phyloP scores from a whole-genome alignment of 2,329 filamentous ascomycete species.

The Septoria petroselini region DNA sequence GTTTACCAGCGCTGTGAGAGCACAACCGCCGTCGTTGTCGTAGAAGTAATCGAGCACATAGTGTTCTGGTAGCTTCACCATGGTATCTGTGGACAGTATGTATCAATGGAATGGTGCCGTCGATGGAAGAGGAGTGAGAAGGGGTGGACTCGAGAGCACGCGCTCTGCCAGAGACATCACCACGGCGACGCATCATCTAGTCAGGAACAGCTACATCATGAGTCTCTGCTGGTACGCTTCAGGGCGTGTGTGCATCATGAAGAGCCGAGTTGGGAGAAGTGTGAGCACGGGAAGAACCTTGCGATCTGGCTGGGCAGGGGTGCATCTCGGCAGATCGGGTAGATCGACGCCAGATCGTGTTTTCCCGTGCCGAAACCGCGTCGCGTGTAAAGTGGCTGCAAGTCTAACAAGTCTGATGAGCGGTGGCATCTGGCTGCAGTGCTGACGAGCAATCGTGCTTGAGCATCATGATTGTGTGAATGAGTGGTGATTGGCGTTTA shows the following conservation, averaged over 20 bases:
- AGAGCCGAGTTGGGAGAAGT: constrained; percentile 15
- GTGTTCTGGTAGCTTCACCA: constrained; percentile 28
- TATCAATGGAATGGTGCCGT: too few relatives aligned
- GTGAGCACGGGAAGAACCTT: constrained; percentile 4
- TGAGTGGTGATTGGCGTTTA: too few relatives aligned
- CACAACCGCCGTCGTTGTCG: constrained; percentile 35
- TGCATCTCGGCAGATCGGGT: constrained; percentile 2
- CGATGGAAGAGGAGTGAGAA: too few relatives aligned
- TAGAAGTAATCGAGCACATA: constrained; percentile 36
- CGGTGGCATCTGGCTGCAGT: too few relatives aligned
- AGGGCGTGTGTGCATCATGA: constrained; percentile 18
- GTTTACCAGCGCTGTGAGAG: constrained; percentile 35
- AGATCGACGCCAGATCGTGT: not conserved
- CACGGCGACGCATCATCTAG: constrained; percentile 10
- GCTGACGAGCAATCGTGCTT: too few relatives aligned
- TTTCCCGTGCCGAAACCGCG: constrained; percentile 1
- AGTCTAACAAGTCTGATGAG: too few relatives aligned
- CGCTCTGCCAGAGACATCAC: not conserved
- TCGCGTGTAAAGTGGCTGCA: constrained; percentile 9
- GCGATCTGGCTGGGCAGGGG: constrained; percentile 1
- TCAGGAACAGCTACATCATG: constrained; percentile 21
- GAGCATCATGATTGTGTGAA: too few relatives aligned
- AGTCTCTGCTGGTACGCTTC: constrained; percentile 13
- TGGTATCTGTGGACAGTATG: constrained; percentile 9
- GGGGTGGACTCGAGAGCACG: too few relatives aligned